Base-by-base conservation (phyloP, 306 rosid genomes). In the Quercus suber region DNA sequence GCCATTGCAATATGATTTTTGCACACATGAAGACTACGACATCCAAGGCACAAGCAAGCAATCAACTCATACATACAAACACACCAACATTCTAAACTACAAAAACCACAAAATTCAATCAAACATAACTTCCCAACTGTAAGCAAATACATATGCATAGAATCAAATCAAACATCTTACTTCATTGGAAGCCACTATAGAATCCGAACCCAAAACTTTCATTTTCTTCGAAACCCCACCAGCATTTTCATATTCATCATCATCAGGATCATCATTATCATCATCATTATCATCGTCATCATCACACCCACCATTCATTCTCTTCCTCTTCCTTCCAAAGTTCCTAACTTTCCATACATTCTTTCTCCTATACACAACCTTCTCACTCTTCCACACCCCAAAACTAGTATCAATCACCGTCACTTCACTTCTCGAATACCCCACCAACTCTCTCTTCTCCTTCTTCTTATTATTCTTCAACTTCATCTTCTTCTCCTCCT, bases 371-470 rank as follows among this genome's bases (percentile, higher is more conserved):
- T 90, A 95, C 70, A 92, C 91, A 21, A 91, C 72, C 82, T 88
- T 95, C 43, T 92, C 97, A 52, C 89, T 82, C 86, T 95, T 95
- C 99, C 98, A 95, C 3, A 73, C 77, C 7, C 82, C 79, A 17
- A 77, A 80, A 73, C 99, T 95, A 27, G 98, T 95, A 72, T 95
- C 99, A 30, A 95, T 92, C 76, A 95, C 93, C 0, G 99, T 95
- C 53, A 93, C 96, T 76, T 95, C 99, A 49, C 96, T 92, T 86
- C 82, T 86, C 13, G 98, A 87, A 80, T 89, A 95, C 12, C 99
- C 99, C 73, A 61, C 81, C 53, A 95, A 75, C 70, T 94, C 95
- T 56, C 86, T 85, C 57, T 73, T 85, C 3, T 72, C 86, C 23
- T 83, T 78, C 20, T 77, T 87, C 83, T 1, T 80, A 79, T 5